Evolutionary conservation across 495 filamentous ascomycete species (phyloP), one percentile per base, ranked within the genome.

Genomic region (Rostrohypoxylon terebratum): DNA sequence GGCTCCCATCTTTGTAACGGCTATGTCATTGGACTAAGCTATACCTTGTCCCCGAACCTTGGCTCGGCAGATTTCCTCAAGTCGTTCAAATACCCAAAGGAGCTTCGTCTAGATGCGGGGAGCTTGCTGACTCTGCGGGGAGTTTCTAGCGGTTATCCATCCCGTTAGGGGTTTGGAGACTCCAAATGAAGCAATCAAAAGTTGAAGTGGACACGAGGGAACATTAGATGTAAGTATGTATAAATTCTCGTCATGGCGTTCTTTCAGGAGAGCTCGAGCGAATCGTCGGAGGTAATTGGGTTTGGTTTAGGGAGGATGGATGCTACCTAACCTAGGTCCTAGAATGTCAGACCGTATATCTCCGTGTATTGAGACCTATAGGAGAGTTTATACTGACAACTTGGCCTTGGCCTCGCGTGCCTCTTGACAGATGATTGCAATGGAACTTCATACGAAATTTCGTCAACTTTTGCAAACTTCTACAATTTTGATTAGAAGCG

Each of bases 61-160:
- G 66, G 66, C 36, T 73, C 71, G 71, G 71, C 71, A 73, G 62
- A 73, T 73, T 66, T 61, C 61, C 48, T 55, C 21, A 59, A 57
- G 48, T 25, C 18, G 4, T 65, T 55, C 40, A 66, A 66, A 66
- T 73, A 38, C 65, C 61, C 8, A 62, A 66, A 62, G 28, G 38
- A 66, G 53, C 61, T 51, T 73, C 31, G 65, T 45, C 45, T 51
- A 61, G 61, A 55, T 73, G 71, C 71, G 71, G 71, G 71, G 71
- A 54, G 48, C 4, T 28, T 16, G 18, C 50, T 36, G 28, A 63
- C 54, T 61, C 71, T 50, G 55, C 65, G 31, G 47, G 58, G 58
- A n/a, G 13, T 31, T 73, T 47, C 50, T 34, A 44, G 33, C 36
- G 28, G 20, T n/a, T 3, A 45, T 53, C 33, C 36, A n/a, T 58